Conservation (phyloP, 2,329 filamentous ascomycete species). For the Hypoxylon sp. region DNA sequence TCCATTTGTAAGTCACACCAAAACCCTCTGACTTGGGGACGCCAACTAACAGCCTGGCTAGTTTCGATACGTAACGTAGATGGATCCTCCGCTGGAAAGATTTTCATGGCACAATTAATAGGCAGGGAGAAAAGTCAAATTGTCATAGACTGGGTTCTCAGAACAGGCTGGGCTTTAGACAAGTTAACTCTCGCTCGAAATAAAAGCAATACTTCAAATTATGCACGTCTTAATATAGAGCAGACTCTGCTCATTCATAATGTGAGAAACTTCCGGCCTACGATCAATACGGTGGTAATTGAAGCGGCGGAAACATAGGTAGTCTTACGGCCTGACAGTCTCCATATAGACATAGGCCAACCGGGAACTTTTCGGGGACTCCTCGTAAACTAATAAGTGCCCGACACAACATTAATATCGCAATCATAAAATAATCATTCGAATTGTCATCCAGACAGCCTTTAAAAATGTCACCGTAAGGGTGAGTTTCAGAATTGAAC, state of each 20-base stretch:
- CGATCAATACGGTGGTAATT: neutral
- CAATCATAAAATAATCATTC: neutral
- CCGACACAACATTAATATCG: too few relatives aligned
- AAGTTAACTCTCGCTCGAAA: neutral
- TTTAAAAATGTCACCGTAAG: neutral
- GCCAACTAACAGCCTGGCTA: neutral
- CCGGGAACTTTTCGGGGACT: constrained; percentile 31
- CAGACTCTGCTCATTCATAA: too few relatives aligned
- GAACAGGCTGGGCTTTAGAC: neutral
- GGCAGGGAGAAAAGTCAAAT: neutral
- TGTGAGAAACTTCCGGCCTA: neutral
- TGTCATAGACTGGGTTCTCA: neutral
- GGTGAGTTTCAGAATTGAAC: neutral
- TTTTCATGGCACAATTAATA: neutral
- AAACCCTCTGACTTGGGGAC: neutral
- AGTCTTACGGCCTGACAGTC: neutral
- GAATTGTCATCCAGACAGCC: neutral
- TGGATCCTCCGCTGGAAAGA: too few relatives aligned
- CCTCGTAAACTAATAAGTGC: constrained; percentile 8
- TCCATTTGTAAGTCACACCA: constrained; percentile 49
- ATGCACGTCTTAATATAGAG: neutral
- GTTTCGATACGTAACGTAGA: constrained; percentile 28
- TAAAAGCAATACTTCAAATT: neutral
- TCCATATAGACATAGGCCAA: neutral
- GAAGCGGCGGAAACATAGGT: neutral